Base-by-base conservation (phyloP, 306 rosid species). In the Malus sieversii region DNA sequence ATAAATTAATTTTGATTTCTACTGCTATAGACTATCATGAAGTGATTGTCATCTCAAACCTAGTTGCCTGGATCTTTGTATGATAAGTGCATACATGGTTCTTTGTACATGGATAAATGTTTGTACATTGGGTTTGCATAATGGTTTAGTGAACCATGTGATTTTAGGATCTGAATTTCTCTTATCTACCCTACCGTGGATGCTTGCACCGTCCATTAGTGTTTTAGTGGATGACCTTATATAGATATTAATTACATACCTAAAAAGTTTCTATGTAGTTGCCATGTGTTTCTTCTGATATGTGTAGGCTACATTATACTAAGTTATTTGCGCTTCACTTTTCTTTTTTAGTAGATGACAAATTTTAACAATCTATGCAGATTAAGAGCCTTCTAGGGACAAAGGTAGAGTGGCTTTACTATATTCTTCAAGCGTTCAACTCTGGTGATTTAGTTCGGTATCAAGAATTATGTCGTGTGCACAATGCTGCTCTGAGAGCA, bases 351-450 rank as follows among this genome's bases (percentile, higher is more conserved):
- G 22, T 42, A 73, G 29, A 74, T 66, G 29, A 70, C 67, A 30
- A 74, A 27, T 74, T 70, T 68, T 75, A 42, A 48, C 68, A 73
- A 57, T 67, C 71, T 72, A 1, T 67, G 72, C 89, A 96, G 99
- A 89, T 96, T 45, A 92, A 89, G 86, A 88, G 91, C 79, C 96
- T 96, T 80, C 78, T 86, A 2, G 96, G 92, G 81, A 89, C 98
- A 79, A 92, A 96, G 90, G 99, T 96, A 73, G 98, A 96, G 87
- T 96, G 99, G 99, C 99, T 96, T 65, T 96, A 92, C 91, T 92
- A 90, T 73, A 96, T 96, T 77, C 87, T 96, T 80, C 90, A 96
- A 90, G 98, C 97, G 27, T 96, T 96, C 82, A 96, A 96, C 85
- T 79, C 92, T 74, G 99, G 99, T 60, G 97, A 96, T 85, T 85